Conservation (phyloP, 345 rosid species). For the Clausena lansium region DNA sequence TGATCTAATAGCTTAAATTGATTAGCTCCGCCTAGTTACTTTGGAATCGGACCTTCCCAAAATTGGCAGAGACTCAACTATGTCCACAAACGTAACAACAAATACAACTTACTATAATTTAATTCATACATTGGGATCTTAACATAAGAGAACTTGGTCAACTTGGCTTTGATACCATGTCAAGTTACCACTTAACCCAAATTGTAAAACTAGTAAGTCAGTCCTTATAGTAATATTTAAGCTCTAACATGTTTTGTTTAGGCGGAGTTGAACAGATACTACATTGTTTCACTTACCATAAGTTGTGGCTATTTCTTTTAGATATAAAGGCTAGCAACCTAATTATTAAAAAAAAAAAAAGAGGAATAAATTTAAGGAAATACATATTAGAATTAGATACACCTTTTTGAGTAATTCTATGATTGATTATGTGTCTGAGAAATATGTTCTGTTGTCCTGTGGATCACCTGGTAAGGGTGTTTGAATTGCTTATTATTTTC, state of each 20-base stretch:
- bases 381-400: not conserved
- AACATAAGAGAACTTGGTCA: not conserved
- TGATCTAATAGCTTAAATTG: not conserved
- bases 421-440: not conserved
- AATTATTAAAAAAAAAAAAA: not conserved
- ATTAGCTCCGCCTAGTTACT: not conserved
- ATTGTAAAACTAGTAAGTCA: not conserved
- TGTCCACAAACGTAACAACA: not conserved
- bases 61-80: not conserved
- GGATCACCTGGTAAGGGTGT: not conserved
- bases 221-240: not conserved
- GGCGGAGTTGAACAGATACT: not conserved
- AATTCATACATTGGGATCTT: not conserved
- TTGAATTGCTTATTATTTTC: not conserved
- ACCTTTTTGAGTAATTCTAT: not conserved
- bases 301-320: not conserved
- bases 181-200: not conserved
- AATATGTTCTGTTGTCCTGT: not conserved
- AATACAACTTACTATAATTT: not conserved
- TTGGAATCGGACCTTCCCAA: too few species aligned
- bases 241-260: not conserved
- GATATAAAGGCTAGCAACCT: not conserved
- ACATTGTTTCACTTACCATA: not conserved
- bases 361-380: not conserved
- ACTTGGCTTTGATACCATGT: not conserved